phyloP scores from a whole-genome alignment of 352 stramenopile species.

The Pythium oligandrum region DNA sequence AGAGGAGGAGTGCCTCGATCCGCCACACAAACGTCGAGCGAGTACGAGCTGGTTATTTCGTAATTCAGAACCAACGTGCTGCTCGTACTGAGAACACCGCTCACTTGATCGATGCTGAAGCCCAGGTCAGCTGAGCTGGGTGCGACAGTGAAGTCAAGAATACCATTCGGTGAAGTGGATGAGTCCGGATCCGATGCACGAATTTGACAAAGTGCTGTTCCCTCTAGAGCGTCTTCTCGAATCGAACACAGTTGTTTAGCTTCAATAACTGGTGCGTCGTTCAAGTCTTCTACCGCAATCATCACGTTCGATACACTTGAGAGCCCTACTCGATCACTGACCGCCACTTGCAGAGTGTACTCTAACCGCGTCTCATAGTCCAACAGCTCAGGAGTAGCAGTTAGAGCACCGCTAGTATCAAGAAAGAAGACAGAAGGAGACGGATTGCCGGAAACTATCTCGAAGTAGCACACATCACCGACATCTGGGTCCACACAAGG shows the following conservation, averaged over 20 bases:
- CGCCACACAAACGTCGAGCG: constrained; percentile 5
- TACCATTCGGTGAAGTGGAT: constrained; percentile 5
- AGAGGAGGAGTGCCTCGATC: constrained; percentile 16
- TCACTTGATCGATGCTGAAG: constrained; percentile 18
- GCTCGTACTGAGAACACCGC: constrained; percentile 7
- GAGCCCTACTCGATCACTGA: constrained; percentile 12
- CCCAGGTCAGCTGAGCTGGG: not conserved
- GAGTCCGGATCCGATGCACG: constrained; percentile 16
- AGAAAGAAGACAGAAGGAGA: constrained; percentile 12
- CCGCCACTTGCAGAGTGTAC: constrained; percentile 11
- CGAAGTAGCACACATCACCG: constrained; percentile 8
- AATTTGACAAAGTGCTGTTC: constrained; percentile 5
- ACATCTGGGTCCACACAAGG: constrained; percentile 13
- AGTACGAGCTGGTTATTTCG: not conserved
- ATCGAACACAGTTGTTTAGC: too few relatives aligned
- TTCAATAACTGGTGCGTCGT: constrained; percentile 11
- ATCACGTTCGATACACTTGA: constrained; percentile 2
- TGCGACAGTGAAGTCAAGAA: constrained; percentile 4
- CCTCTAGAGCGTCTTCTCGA: too few relatives aligned
- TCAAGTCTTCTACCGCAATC: constrained; percentile 15
- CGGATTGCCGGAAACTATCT: constrained; percentile 13
- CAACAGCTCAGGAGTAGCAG: constrained; percentile 10
- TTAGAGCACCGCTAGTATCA: constrained; percentile 10
- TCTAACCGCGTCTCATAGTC: constrained; percentile 14
- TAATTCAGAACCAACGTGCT: constrained; percentile 11